Conservation (phyloP, 192 early-diverging fungal species). For the Chytriomyces hyalinus region DNA sequence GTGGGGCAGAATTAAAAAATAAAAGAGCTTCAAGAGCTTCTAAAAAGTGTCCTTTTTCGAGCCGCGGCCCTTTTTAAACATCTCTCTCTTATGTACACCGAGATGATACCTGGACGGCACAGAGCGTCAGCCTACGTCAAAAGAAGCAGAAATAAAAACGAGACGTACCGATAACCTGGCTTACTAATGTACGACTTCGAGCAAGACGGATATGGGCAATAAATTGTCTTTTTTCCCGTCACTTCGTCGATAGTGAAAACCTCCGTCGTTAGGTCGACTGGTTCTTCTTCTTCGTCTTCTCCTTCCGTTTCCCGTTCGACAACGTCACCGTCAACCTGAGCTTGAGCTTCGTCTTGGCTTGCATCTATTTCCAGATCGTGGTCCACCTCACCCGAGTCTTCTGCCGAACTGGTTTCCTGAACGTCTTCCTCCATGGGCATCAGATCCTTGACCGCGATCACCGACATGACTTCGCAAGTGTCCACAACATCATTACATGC, state of each 20-base stretch:
- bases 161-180: not conserved
- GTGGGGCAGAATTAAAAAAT: not conserved
- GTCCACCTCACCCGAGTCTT: no score
- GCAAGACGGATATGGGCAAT: not conserved
- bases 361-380: no score
- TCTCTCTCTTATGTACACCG: slow-evolving; percentile 1
- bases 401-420: no score
- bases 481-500: no score
- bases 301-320: not conserved
- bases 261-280: not conserved
- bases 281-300: not conserved
- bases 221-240: not conserved
- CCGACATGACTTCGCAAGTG: no score
- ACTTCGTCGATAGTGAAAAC: not conserved
- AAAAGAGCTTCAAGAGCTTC: not conserved
- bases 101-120: slow-evolving; percentile 4
- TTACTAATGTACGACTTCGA: slow-evolving; percentile 5
- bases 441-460: no score
- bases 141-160: not conserved
- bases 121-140: not conserved
- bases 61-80: not conserved
- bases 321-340: not conserved
- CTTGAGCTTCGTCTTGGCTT: not conserved
- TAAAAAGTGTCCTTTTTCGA: not conserved
- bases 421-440: no score